Evolutionary conservation across 169 alveolate genomes (phyloP).

Genomic region (Eimeria acervulina): DNA sequence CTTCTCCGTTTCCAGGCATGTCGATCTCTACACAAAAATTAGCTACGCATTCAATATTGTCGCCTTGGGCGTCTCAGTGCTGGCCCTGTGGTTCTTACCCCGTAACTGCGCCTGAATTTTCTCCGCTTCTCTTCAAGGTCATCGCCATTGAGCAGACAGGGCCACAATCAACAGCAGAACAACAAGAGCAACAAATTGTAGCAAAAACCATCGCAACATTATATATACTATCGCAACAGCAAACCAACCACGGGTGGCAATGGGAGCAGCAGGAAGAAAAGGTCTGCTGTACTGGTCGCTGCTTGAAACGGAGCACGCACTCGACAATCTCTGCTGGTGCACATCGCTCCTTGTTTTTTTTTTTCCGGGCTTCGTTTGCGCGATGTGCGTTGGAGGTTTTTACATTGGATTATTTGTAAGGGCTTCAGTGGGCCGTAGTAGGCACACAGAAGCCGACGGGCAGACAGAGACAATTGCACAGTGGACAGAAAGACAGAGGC

Average conservation of each 20-base stretch:
- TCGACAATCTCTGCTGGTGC: background rate
- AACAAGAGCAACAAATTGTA: background rate
- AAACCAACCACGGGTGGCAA: background rate
- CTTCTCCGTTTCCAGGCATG: background rate
- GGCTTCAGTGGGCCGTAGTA: background rate
- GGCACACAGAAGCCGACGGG: background rate
- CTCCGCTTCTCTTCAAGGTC: background rate
- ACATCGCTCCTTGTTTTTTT: background rate
- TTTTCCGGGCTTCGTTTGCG: background rate
- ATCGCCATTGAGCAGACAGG: background rate
- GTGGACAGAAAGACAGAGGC: background rate
- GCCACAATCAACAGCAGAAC: background rate
- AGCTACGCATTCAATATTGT: conserved; percentile 1
- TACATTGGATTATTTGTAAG: background rate
- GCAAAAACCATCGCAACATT: background rate
- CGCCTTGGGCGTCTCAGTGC: background rate
- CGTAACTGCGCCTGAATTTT: conserved; percentile 23
- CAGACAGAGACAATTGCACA: background rate
- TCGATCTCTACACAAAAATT: conserved; percentile 7
- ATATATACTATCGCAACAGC: background rate
- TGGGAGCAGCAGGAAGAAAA: background rate
- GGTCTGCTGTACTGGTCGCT: background rate
- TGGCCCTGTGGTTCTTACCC: conserved; percentile 30
- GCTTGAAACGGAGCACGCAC: background rate
- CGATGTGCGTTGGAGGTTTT: background rate